phyloP scores from a whole-genome alignment of 176 grass and related monocot species.

The Lolium multiflorum region DNA sequence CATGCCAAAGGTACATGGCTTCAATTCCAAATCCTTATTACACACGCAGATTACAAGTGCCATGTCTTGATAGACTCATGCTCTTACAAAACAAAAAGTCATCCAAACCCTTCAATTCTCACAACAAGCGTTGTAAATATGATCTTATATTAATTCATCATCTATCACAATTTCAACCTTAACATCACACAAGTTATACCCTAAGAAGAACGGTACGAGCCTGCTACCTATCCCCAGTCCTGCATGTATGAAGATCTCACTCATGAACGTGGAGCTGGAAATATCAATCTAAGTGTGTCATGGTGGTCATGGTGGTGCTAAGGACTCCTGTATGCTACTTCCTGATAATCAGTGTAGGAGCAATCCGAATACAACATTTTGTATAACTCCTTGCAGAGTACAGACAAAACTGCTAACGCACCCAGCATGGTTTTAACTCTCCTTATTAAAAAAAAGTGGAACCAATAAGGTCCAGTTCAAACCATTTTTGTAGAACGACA shows the following conservation, averaged over 20 bases:
- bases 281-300: conserved; percentile 20
- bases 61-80: neutral
- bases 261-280: conserved; percentile 27
- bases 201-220: neutral
- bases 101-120: neutral
- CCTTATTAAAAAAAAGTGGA: neutral
- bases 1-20: conserved; percentile 12
- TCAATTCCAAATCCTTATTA: conserved; percentile 35
- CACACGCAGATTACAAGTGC: conserved; percentile 21
- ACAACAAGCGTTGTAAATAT: neutral
- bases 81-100: neutral
- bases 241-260: neutral
- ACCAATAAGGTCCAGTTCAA: conserved; percentile 3
- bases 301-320: conserved; percentile 2
- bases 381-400: neutral
- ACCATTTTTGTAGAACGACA: conserved; percentile 15
- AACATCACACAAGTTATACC: neutral
- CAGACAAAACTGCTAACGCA: conserved; percentile 16
- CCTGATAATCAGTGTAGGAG: neutral
- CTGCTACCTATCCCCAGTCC: neutral
- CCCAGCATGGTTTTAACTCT: neutral
- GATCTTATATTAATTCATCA: conserved; percentile 4
- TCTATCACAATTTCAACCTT: conserved; percentile 13
- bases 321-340: neutral
- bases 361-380: conserved; percentile 27